Evolutionary conservation across 768 basidiomycete species (phyloP).

Genomic region (Hypholoma fasciculare): DNA sequence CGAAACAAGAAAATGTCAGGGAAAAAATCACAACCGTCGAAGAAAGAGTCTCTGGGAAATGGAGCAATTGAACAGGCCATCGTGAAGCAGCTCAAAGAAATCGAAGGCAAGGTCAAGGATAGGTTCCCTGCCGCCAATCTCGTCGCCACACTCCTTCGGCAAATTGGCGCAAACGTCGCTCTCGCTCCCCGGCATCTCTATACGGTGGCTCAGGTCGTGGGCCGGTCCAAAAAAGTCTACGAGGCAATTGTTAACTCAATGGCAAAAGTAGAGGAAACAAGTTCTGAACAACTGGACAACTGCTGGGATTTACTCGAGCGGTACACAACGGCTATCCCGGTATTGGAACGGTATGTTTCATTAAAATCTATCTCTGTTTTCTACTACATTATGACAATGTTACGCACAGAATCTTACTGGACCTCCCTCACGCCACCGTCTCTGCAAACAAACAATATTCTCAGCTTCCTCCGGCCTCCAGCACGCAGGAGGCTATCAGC

Average conservation of each 20-base stretch:
- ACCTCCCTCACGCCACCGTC: neutral
- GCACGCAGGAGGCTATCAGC: neutral
- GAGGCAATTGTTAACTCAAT: conserved; percentile 20
- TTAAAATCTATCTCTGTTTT: neutral
- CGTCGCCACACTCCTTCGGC: conserved; percentile 17
- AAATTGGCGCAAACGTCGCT: conserved; percentile 13
- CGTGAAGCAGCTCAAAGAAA: neutral
- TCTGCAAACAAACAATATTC: neutral
- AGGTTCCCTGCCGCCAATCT: conserved; percentile 20
- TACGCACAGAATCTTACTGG: neutral
- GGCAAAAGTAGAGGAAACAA: conserved; percentile 9
- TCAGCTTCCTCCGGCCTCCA: neutral
- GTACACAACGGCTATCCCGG: conserved; percentile 20
- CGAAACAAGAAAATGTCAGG: too few relatives aligned
- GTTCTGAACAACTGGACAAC: conserved; percentile 6
- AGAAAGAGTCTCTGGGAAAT: neutral
- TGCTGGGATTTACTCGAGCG: conserved; percentile 14
- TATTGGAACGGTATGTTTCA: conserved; percentile 16
- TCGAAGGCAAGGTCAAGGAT: neutral
- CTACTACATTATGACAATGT: neutral
- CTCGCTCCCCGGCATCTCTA: conserved; percentile 16
- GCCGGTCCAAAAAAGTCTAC: conserved; percentile 18
- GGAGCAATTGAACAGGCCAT: neutral
- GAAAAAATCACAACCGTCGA: too few relatives aligned
- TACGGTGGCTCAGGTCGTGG: conserved; percentile 13